phyloP scores from a whole-genome alignment of 805 yeast genomes.

The Candida boidinii region DNA sequence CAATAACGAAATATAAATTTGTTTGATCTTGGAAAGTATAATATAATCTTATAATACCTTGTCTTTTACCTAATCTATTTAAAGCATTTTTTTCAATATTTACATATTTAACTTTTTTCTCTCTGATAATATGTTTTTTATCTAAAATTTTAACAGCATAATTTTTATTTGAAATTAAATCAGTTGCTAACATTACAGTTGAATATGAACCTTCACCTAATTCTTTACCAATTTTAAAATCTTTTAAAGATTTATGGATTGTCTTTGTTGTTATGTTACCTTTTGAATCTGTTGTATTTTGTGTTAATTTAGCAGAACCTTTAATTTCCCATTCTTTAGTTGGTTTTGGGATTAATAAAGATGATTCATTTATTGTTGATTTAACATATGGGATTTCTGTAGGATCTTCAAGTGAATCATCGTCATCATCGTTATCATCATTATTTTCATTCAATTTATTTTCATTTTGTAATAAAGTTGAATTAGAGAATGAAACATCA shows the following conservation, averaged over 20 bases:
- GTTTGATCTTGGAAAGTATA: constrained; percentile 76
- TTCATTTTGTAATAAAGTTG: too few relatives aligned
- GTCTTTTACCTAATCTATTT: constrained; percentile 52
- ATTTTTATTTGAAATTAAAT: constrained; percentile 49
- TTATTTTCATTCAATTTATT: not conserved
- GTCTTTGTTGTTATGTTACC: constrained; percentile 46
- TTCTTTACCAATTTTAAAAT: constrained; percentile 78
- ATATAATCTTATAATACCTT: constrained; percentile 59
- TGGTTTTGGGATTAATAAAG: constrained; percentile 8
- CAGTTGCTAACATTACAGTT: constrained; percentile 83
- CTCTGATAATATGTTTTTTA: constrained; percentile 70
- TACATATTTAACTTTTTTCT: constrained; percentile 78
- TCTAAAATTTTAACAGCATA: constrained; percentile 74
- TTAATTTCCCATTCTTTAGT: constrained; percentile 43
- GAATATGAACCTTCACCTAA: constrained; percentile 97
- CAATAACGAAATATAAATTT: constrained; percentile 65
- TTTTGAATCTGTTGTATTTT: constrained; percentile 30
- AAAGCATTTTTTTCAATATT: constrained; percentile 76
- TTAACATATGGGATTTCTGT: constrained; percentile 2
- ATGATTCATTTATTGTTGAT: constrained; percentile 4
- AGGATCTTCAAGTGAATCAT: not conserved
- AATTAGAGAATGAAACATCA: too few relatives aligned
- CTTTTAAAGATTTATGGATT: constrained; percentile 55
- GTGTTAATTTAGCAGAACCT: constrained; percentile 52
- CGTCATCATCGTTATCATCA: not conserved